A percentile compares a stretch with the other conserved stretches of the same genome.
phyloP scores from a whole-genome alignment of 306 rosid genomes.

The Medicago truncatula region MtrunA17r5.0-ANR NC_053044.1:15824001-15824500 shows the following conservation, averaged over 20 bases:
- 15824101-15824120: neutral
- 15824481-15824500: no score
- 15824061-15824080: neutral
- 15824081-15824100: neutral
- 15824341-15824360: neutral
- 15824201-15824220: neutral
- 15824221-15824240: neutral
- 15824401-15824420: neutral
- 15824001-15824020: neutral
- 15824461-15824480: neutral
- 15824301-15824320: neutral
- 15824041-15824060: neutral
- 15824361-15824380: neutral
- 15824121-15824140: neutral
- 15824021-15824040: neutral
- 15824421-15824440: neutral
- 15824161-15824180: neutral
- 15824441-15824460: neutral
- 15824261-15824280: neutral
- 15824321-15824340: neutral
- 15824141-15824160: neutral
- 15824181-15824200: neutral
- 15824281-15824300: neutral
- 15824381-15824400: neutral
- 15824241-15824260: neutral